Base-by-base conservation (phyloP, 2,329 filamentous ascomycete species). In the Aspergillus tubingensis region DNA sequence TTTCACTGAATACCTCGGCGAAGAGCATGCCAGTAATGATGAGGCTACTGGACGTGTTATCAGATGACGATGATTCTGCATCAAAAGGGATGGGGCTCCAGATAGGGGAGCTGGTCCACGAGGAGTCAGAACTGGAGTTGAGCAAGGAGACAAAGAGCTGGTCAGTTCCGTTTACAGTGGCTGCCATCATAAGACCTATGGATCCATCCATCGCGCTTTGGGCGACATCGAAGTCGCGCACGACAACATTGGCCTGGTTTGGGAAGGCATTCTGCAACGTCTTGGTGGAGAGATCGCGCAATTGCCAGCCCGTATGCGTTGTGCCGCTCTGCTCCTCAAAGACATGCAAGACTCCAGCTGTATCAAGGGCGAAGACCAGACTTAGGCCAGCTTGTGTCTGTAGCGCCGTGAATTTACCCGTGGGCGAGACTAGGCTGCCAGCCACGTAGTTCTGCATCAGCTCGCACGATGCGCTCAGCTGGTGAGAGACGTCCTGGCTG, bases 381-480 rank as follows among this genome's bases (percentile, higher is more conserved):
- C 48, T 23, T 19, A 48, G 49, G 30, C 59, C 59, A n/a, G 50
- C 17, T 2, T n/a, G 13, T 8, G 54, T 61, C 30, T 61, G 54
- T 5, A 61, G 51, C 0, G 59, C 59, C 15, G 32, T 48, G 10
- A 58, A 61, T 21, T 58, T 58, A 3, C 30, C 21, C 5, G 39
- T 58, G 5, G 59, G 54, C 3, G 49, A 58, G 13, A 61, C 41
- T 2, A 58, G 27, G 21, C 54, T 41, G 2, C 59, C 59, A 5
- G 53, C 49, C 5, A 61, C 13, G 8, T 61, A 58, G 17, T 61
- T 61, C 17, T 54, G 49, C 17, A 61, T 58, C n/a, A 61, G 30
- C 19, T 57, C 59, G 13, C 54, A 44, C 10, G 50, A 54, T 1
- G 49, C 41, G 5, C 50, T 41, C 25, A 59, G 15, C 41, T 21